Evolutionary conservation across 1,139 yeast genomes (phyloP).

Genomic region (Zygosaccharomyces sapae): DNA sequence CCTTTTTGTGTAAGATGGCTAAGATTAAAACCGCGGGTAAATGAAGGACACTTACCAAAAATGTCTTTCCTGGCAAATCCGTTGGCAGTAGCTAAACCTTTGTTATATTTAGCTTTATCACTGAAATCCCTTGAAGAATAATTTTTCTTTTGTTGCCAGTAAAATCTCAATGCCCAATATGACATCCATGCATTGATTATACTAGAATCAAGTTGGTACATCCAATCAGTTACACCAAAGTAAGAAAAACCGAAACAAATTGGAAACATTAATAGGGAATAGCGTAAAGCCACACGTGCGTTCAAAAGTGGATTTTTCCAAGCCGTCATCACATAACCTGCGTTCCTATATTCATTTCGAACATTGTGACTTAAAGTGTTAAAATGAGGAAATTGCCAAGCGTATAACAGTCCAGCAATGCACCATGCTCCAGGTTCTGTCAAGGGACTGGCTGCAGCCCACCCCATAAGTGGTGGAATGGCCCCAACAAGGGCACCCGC

Average conservation of each 20-base stretch:
- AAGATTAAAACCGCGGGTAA: conserved; percentile 82
- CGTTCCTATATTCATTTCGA: conserved; percentile 79
- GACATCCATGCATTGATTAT: conserved; percentile 82
- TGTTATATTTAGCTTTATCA: conserved; percentile 44
- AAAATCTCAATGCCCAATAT: conserved; percentile 73
- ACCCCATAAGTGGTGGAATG: conserved; percentile 97
- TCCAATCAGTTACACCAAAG: conserved; percentile 77
- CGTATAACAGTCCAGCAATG: conserved; percentile 79
- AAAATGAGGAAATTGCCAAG: conserved; percentile 99
- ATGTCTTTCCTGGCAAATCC: conserved; percentile 73
- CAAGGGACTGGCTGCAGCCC: conserved; percentile 91
- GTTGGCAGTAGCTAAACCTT: conserved; percentile 57
- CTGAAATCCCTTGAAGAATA: conserved; percentile 39
- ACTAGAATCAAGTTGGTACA: conserved; percentile 74
- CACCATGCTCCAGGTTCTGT: conserved; percentile 93
- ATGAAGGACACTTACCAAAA: conserved; percentile 95
- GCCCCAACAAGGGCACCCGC: conserved; percentile 98
- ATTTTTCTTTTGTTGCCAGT: conserved; percentile 68
- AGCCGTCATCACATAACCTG: conserved; percentile 96
- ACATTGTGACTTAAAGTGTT: conserved; percentile 86
- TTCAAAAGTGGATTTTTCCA: conserved; percentile 87
- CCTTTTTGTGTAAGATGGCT: conserved; percentile 92
- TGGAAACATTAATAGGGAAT: conserved; percentile 88
- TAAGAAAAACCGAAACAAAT: conserved; percentile 79
- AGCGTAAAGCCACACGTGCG: conserved; percentile 89